These are phyloP conservation scores for Parafenestella ontariensis DNA, from an alignment of 2,329 filamentous ascomycete genomes.

Conservation along the genomic window DNA sequence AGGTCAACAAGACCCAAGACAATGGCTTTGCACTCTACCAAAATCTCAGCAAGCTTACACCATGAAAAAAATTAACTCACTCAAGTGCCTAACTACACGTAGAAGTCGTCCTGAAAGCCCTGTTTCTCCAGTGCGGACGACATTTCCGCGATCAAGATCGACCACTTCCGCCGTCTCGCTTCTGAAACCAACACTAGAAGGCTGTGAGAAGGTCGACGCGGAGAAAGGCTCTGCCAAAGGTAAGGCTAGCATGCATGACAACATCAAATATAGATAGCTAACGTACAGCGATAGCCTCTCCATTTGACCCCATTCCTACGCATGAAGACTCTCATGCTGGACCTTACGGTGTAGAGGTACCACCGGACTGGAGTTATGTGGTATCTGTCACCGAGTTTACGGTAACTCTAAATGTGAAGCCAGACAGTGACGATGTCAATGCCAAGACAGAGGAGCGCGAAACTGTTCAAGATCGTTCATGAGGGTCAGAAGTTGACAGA, in stretches of 20 bases:
- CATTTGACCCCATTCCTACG: slow-evolving; percentile 1
- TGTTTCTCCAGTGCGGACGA: background rate
- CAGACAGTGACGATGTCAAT: background rate
- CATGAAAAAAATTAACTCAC: background rate
- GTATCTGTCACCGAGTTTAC: background rate
- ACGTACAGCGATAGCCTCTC: background rate
- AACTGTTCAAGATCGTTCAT: background rate
- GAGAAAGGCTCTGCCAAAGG: background rate
- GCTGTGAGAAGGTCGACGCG: background rate
- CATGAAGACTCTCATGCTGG: slow-evolving; percentile 16
- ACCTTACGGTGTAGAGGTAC: slow-evolving; percentile 19
- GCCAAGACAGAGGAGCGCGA: background rate
- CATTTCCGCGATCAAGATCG: background rate
- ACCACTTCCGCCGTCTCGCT: background rate
- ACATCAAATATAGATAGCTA: background rate
- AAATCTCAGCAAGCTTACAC: background rate
- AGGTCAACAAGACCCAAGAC: background rate
- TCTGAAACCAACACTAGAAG: background rate
- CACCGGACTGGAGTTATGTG: slow-evolving; percentile 9
- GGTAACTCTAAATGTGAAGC: background rate
- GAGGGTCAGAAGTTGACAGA: too few relatives aligned
- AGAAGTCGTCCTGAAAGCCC: background rate
- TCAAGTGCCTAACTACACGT: background rate
- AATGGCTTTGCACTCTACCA: background rate
- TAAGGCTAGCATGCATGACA: background rate